These are phyloP conservation scores for Globisporangium okanoganense DNA, from an alignment of 352 stramenopile species.

Conservation along the genomic window DNA sequence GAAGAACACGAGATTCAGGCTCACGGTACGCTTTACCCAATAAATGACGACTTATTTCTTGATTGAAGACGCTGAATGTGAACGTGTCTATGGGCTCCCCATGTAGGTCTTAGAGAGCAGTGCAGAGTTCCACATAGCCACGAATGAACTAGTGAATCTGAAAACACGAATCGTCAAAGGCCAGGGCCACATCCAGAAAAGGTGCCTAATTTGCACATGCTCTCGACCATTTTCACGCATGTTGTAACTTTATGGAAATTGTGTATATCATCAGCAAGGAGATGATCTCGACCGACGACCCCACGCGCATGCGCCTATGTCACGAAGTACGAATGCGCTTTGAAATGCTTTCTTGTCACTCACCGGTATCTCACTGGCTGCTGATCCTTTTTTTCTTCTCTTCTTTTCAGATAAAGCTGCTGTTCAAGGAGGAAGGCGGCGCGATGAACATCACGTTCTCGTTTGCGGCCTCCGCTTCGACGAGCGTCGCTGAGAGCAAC, in stretches of 20 bases:
- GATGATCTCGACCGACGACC: constrained; percentile 1
- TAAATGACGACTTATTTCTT: background rate
- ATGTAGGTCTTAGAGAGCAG: background rate
- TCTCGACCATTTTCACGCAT: background rate
- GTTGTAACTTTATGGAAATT: background rate
- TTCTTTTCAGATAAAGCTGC: constrained; percentile 16
- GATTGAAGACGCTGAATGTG: background rate
- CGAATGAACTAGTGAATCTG: background rate
- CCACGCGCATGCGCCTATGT: background rate
- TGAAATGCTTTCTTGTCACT: background rate
- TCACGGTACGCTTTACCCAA: constrained; percentile 21
- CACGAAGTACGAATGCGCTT: constrained; percentile 8
- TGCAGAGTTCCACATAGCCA: background rate
- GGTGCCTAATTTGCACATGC: background rate
- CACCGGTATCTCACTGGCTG: background rate
- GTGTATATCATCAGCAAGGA: constrained; percentile 7
- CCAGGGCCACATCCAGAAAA: constrained; percentile 3
- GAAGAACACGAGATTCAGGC: constrained; percentile 21
- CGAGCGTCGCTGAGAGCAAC: background rate
- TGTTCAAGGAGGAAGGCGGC: constrained; percentile 36
- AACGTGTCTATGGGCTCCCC: no score
- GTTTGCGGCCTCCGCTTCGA: background rate
- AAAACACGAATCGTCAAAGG: constrained; percentile 1
- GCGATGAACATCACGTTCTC: background rate
- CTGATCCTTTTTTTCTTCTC: background rate